A percentile compares a stretch with the other conserved stretches of the same genome.
Conservation (phyloP, 805 yeast species). For the Yamadazyma olivae region DNA sequence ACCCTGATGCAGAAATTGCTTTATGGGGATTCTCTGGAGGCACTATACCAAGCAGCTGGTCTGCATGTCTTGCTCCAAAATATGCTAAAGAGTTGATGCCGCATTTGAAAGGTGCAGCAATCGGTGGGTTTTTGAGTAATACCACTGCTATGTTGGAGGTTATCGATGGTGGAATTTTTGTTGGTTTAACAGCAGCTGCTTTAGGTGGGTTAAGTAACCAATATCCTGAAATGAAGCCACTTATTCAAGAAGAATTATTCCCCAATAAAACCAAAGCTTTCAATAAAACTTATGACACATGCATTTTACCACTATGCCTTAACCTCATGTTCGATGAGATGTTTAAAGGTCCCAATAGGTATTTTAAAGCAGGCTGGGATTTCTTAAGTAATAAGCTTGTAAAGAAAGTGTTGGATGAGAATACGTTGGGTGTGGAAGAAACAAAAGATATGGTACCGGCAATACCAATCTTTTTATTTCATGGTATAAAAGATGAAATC, state of each 20-base stretch:
- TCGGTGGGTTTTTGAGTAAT: constrained; percentile 36
- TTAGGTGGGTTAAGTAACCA: constrained; percentile 28
- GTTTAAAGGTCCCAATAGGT: constrained; percentile 5
- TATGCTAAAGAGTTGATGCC: constrained; percentile 32
- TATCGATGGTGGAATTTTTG: constrained; percentile 22
- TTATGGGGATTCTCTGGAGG: constrained; percentile 42
- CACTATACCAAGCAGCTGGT: constrained; percentile 36
- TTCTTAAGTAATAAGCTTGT: constrained; percentile 12
- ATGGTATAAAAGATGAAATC: constrained; percentile 16
- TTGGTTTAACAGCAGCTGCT: constrained; percentile 29
- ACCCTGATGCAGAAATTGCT: constrained; percentile 16
- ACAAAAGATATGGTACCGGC: constrained; percentile 6
- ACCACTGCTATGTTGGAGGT: constrained; percentile 22
- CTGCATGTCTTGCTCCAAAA: constrained; percentile 30
- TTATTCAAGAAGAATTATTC: constrained; percentile 7
- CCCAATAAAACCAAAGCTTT: constrained; percentile 7
- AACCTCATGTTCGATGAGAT: constrained; percentile 4
- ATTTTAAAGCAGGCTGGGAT: constrained; percentile 12
- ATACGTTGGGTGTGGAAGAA: constrained; percentile 18
- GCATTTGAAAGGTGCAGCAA: constrained; percentile 27
- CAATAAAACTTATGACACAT: constrained; percentile 1
- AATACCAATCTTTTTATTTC: constrained; percentile 19
- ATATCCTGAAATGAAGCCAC: constrained; percentile 19
- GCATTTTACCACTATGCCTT: constrained; percentile 2
- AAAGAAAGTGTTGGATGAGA: constrained; percentile 13